Evolutionary conservation across 2,329 filamentous ascomycete genomes (phyloP), one percentile per base, ranked within the genome.

Genomic region (Escovopsis sp.): DNA sequence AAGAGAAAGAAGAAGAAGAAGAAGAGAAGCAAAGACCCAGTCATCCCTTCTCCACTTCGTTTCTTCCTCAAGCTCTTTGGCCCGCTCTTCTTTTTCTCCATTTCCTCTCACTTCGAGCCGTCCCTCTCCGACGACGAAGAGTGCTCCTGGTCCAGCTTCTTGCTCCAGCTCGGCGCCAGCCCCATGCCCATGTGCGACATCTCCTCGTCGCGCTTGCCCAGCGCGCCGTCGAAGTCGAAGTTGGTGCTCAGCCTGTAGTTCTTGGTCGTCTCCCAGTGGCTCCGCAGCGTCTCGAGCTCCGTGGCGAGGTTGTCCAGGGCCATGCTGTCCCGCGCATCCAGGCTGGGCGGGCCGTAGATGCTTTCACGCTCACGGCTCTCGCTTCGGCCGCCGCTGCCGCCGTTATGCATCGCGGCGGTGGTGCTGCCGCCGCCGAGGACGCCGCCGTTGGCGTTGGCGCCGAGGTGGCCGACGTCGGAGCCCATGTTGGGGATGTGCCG

Each of bases 191-290:
- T 58, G 5, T 60, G 28, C 21, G 40, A 59, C 7, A 68, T 63
- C 27, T 66, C 63, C 15, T 62, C 57, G 34, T 61, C 62, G 43
- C 63, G 65, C 33, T 37, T 38, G 25, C 43, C 47, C 19, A 57
- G 47, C 5, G 47, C 63, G 16, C 52, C 44, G 38, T 94, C 87
- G 47, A 92, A 87, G 52, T 94, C 87, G 48, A 93, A 92, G 35
- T 81, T 76, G 50, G 79, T 87, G 57, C 84, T 93, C 31, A 94
- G 63, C 17, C 90, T 79, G 56, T 96, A 94, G 49, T 84, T 92
- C 58, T 92, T 90, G 61, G 86, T 94, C 27, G 79, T 84, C 60
- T 96, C 86, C 90, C 90, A 98, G 49, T 94, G 87, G 35, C 68
- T 83, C 35, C 88, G 76, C 33, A 98, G 67, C 11, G 83, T 81